Evolutionary conservation across 225 moss, liverwort and hornwort species (phyloP), one percentile per base, ranked within the genome.

Genomic region (Anthoceros angustus): DNA sequence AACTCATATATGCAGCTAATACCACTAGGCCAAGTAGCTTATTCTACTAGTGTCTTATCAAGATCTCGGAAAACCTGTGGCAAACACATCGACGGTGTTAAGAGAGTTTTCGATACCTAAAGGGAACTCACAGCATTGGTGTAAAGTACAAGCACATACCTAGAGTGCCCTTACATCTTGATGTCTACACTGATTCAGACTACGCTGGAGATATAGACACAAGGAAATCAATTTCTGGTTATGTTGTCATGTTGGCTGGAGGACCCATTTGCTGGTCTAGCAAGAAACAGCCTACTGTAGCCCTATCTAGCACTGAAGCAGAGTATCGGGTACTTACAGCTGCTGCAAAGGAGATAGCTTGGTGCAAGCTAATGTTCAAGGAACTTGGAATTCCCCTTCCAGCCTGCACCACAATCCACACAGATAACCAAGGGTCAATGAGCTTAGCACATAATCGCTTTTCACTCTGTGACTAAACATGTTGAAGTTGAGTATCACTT

Each of bases 151-250:
- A 18, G 7, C n/a, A 23, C 7, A 55, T 15, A 7, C 46, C 46
- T 12, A 20, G 23, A 55, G 14, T 18, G 7, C n/a, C n/a, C 55
- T 15, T 78, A 78, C 62, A 15, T 23, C 20, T 65, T 0, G 15
- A 15, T 39, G 69, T 18, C 21, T 70, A n/a, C 10, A 40, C 8
- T 0, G 55, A 70, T 63, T 42, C 12, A 61, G 72, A 62, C 62
- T 72, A 42, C 7, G 61, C 41, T n/a, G 25, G 32, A 2, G 72
- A 72, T 40, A 12, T 66, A 32, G 72, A 66, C 40, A 61, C 65
- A 10, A 72, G 43, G 63, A 42, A 42, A 25, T 72, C 67, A 14
- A 62, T 62, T 25, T 61, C 43, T 32, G 32, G 43, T 1, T 62
- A 72, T 45, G 55, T 20, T 42, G 60, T 42, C 12, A 41, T 60